Evolutionary conservation across 177 flowering plant species (phyloP).

Genomic region (Vitis hybrid): DNA sequence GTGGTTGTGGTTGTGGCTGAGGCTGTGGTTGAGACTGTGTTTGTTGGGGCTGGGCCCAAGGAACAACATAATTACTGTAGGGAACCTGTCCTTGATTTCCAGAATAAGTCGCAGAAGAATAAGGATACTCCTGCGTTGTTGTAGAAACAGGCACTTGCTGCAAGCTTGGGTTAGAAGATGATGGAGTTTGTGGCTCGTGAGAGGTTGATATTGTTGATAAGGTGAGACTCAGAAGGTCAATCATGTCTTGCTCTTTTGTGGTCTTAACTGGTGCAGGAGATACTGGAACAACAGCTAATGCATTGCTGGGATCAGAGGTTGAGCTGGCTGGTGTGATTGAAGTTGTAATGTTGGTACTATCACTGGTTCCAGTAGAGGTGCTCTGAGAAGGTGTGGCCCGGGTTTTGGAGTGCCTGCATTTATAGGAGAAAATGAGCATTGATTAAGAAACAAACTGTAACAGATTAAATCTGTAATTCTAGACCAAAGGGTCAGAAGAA

Average conservation of each 20-base stretch:
- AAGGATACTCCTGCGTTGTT: constrained; percentile 29
- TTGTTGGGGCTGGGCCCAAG: constrained; percentile 59
- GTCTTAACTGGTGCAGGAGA: constrained; percentile 51
- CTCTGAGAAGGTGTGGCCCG: constrained; percentile 31
- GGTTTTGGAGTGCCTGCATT: constrained; percentile 61
- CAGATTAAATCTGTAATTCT: background rate
- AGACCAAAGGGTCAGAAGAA: background rate
- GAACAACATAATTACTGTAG: constrained; percentile 64
- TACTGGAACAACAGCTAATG: constrained; percentile 52
- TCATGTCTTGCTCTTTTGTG: constrained; percentile 75
- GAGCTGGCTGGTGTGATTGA: constrained; percentile 17
- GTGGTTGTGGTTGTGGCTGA: constrained; percentile 21
- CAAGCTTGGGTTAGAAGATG: constrained; percentile 26
- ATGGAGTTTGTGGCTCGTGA: constrained; percentile 31
- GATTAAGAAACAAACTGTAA: background rate
- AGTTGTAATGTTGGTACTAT: constrained; percentile 14
- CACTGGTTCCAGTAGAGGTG: constrained; percentile 22
- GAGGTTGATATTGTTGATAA: constrained; percentile 50
- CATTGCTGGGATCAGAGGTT: constrained; percentile 34
- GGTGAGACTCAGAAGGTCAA: constrained; percentile 78
- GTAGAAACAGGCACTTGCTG: constrained; percentile 42
- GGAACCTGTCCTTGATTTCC: constrained; percentile 38
- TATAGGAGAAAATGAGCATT: constrained; percentile 2
- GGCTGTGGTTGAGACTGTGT: constrained; percentile 11
- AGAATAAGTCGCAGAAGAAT: constrained; percentile 31